Base-by-base conservation (phyloP, 2,329 filamentous ascomycete genomes). In the Periconia macrospinosa region DNA sequence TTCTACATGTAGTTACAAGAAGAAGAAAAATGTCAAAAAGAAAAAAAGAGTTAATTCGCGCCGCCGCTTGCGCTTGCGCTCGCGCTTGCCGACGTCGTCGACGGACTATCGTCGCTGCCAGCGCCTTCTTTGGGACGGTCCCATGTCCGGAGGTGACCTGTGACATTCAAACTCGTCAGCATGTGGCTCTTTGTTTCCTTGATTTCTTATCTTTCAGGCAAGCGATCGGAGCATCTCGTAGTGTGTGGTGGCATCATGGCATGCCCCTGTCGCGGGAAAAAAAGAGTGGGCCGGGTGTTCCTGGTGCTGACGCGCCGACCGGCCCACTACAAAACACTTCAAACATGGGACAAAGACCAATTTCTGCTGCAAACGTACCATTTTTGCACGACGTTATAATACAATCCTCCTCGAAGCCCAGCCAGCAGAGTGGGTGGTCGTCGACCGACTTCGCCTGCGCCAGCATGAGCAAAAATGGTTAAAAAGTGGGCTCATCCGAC, bases 341-440 rank as follows among this genome's bases (percentile, higher is more conserved):
- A 19, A 11, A 42, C 41, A n/a, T 42, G 20, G 40, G 35, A 33
- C 30, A 46, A 45, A 15, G 43, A 33, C 20, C 19, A 45, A 42
- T 49, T 44, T 45, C 53, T 46, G 44, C 45, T 58, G 55, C 43
- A 45, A n/a, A 80, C 87, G 74, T 79, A 95, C 93, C 93, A 76
- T 87, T 90, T 70, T 91, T 89, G 76, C 92, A 97, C 61, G 91
- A 91, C 35, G 92, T 97, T 68, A 97, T 87, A 61, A 99, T 96
- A 58, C 89, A 89, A 65, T 96, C 88, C 71, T 97, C 89, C 50
- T 93, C 92, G 66, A 99, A 99, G n/a, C 87, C 90, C 40, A 99
- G 76, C 88, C 92, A 96, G 72, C 86, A 90, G 44, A 96, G 80
- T 49, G 92, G 92, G 74, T 97, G 91, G 56, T 87, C 85, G 72